phyloP scores from a whole-genome alignment of 179 eudicot genomes.

The Silene vulgaris region DNA sequence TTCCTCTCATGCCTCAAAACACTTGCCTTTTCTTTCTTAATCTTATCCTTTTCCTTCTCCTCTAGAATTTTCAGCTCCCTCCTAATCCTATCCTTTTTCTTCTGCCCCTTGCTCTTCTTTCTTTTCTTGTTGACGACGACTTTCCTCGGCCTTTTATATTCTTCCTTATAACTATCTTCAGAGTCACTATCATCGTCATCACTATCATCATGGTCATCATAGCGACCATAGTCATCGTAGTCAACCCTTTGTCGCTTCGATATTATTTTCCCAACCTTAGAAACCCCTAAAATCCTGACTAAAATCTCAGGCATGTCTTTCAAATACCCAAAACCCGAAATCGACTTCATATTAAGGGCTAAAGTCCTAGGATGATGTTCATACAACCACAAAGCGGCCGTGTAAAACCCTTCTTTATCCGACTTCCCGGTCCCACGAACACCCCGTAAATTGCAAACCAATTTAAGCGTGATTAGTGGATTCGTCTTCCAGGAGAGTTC shows the following conservation, averaged over 20 bases:
- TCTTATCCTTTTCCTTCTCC: conserved; percentile 19
- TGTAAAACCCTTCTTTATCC: conserved; percentile 45
- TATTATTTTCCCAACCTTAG: conserved; percentile 19
- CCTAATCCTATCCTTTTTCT: too few species aligned
- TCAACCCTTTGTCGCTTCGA: conserved; percentile 11
- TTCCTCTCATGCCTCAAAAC: conserved; percentile 22
- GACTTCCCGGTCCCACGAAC: conserved; percentile 54
- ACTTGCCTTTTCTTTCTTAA: conserved; percentile 21
- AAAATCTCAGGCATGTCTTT: conserved; percentile 50
- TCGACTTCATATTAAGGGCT: conserved; percentile 25
- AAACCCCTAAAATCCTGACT: conserved; percentile 35
- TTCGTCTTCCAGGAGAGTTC: conserved; percentile 32
- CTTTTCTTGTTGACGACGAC: background rate
- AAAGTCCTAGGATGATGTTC: conserved; percentile 41
- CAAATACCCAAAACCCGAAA: conserved; percentile 43
- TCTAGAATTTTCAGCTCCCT: background rate
- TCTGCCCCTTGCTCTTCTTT: too few species aligned
- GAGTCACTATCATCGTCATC: too few species aligned
- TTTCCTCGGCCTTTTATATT: background rate
- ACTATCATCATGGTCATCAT: too few species aligned
- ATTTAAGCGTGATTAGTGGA: conserved; percentile 38
- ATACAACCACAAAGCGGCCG: conserved; percentile 46
- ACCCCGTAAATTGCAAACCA: conserved; percentile 43
- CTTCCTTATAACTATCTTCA: background rate
- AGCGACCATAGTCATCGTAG: background rate